Evolutionary conservation across 345 rosid species (phyloP).

Genomic region (Corymbia maculata): DNA sequence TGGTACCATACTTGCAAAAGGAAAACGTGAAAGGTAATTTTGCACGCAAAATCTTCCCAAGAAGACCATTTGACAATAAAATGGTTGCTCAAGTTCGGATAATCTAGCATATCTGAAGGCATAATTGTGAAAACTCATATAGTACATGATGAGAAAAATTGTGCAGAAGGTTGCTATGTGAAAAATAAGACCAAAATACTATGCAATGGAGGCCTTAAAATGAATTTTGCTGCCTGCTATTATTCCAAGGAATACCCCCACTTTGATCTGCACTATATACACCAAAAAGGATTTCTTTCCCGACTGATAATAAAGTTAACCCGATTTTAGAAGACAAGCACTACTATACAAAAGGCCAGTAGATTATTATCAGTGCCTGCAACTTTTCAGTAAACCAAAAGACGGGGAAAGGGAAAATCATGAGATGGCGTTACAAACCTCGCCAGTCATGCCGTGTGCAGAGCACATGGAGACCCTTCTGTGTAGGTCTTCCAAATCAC

Average conservation of each 20-base stretch:
- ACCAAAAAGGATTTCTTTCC: background rate
- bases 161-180: background rate
- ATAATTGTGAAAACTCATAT: background rate
- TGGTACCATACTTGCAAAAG: background rate
- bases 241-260: background rate
- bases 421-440: background rate
- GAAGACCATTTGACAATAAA: background rate
- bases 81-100: background rate
- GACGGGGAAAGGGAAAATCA: background rate
- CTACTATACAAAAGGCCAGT: background rate
- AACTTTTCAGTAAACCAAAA: background rate
- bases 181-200: background rate
- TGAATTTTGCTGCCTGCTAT: background rate
- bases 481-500: background rate
- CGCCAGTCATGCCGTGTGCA: background rate
- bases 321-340: background rate
- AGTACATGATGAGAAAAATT: background rate
- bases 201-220: background rate
- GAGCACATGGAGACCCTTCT: background rate
- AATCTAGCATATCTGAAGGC: background rate
- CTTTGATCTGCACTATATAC: background rate
- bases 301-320: background rate
- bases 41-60: background rate
- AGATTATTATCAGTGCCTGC: background rate
- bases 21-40: background rate